A percentile compares a stretch with the other conserved stretches of the same genome.
Evolutionary conservation across 2,329 filamentous ascomycete genomes (phyloP).

Genomic region (Geoglossum cookeanum): DNA sequence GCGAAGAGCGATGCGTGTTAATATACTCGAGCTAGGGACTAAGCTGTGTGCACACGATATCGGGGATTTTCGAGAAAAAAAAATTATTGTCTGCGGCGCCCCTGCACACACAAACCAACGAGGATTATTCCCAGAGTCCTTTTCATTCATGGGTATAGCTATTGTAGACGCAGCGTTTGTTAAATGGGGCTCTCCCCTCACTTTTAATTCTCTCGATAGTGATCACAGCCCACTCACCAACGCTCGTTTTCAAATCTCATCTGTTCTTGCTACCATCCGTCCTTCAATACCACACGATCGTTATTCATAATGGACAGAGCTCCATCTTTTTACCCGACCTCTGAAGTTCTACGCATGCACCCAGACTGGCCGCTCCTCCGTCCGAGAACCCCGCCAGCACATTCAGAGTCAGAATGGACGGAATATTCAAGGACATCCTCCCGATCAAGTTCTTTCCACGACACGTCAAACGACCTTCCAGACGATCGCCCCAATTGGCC

Average conservation of each 20-base stretch:
- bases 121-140: not conserved
- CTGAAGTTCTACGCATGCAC: slow-evolving; percentile 1
- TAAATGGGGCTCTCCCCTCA: slow-evolving; percentile 2
- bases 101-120: not conserved
- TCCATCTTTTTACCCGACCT: not conserved
- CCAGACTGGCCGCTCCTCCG: slow-evolving; percentile 1
- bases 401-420: not conserved
- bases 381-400: not conserved
- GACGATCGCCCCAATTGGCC: not conserved
- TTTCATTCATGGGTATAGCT: not conserved
- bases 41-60: not conserved
- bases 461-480: not conserved
- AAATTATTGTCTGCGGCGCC: not conserved
- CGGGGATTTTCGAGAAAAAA: not conserved
- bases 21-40: not conserved
- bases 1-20: not conserved
- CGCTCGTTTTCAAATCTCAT: not conserved
- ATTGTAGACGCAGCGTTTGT: not conserved
- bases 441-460: not conserved
- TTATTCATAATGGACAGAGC: not conserved
- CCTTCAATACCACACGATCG: not conserved
- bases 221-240: not conserved
- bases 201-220: not conserved
- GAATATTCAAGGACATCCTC: not conserved
- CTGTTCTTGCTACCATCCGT: not conserved